Conservation (phyloP, 805 yeast species). For the Ogataea methanolica region DNA sequence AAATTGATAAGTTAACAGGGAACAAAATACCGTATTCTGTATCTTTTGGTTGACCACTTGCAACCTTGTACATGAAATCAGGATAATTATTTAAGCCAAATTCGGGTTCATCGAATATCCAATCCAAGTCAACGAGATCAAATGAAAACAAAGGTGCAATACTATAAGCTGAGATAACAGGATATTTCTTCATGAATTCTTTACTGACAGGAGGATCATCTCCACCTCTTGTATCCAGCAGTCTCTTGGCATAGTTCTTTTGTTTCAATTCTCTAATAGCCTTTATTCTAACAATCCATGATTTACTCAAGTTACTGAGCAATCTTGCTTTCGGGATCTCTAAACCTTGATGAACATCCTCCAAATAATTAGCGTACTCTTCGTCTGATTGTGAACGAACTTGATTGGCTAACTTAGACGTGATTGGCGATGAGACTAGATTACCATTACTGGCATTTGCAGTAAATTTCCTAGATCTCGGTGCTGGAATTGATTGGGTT, state of each 20-base stretch:
- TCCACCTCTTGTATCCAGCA: conserved; percentile 9
- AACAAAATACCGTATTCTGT: conserved; percentile 50
- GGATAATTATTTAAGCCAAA: conserved; percentile 47
- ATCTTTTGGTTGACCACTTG: conserved; percentile 50
- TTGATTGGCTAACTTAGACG: conserved; percentile 19
- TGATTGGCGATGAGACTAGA: background rate
- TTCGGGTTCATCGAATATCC: conserved; percentile 46
- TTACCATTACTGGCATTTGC: background rate
- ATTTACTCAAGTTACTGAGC: conserved; percentile 24
- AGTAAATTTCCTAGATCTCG: background rate
- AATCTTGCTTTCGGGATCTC: conserved; percentile 26
- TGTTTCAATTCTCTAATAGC: conserved; percentile 5
- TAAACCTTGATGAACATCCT: conserved; percentile 18
- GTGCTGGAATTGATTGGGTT: too few species aligned
- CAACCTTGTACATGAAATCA: conserved; percentile 35
- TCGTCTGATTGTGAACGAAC: conserved; percentile 14
- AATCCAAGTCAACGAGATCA: conserved; percentile 43
- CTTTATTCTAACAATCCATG: conserved; percentile 28
- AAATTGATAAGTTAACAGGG: conserved; percentile 44
- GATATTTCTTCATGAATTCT: conserved; percentile 23
- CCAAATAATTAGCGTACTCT: conserved; percentile 19
- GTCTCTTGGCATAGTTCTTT: conserved; percentile 1
- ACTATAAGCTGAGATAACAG: conserved; percentile 24
- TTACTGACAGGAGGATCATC: conserved; percentile 25
- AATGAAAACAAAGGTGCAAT: conserved; percentile 52